Evolutionary conservation across 192 early-diverging fungal species (phyloP), one percentile per base, ranked within the genome.

Genomic region (Backusella parvicylindrica): DNA sequence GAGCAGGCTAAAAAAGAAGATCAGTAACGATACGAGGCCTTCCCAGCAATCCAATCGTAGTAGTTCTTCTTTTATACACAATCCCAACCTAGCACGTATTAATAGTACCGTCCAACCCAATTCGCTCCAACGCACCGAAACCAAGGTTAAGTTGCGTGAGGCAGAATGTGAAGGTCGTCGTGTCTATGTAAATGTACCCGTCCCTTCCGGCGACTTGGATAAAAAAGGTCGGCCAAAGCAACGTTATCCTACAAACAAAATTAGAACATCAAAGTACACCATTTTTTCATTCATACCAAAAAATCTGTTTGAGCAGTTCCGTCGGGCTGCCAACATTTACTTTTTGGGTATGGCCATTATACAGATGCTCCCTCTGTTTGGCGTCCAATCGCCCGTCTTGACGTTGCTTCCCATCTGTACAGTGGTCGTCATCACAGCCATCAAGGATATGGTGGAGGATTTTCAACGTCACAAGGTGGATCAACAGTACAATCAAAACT

Each of bases 231-330:
- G 67, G 0, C 86, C 92, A 7, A 84, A 85, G 64, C 68, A 76
- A 28, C 79, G 64, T 33, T 97, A 92, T 76, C 78, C 83, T 2
- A 83, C 92, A 35, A 99, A 99, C 84, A 83, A 83, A 28, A 93
- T 98, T 71, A 84, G 85, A n/a, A 96, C 97, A 0, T 91, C 94
- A n/a, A 96, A 97, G 77, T 99, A 99, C 83, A 95, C 91, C n/a
- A 37, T 89, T 13, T 30, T 93, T 28, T 89, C 88, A 26, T 99
- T 99, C 83, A 53, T 99, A 18, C 95, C 96, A 15, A 93, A 94
- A 77, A 99, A 96, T 77, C 74, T 99, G 64, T 96, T 92, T 83
- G 93, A 94, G 68, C 97, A 99, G 81, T 97, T 99, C 77, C 85
- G 91, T 60, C 87, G 88, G n/a, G 87, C 86, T 16, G 90, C 90